These are phyloP conservation scores for Russula brevipes DNA, from an alignment of 768 basidiomycete genomes.

Conservation along the genomic window DNA sequence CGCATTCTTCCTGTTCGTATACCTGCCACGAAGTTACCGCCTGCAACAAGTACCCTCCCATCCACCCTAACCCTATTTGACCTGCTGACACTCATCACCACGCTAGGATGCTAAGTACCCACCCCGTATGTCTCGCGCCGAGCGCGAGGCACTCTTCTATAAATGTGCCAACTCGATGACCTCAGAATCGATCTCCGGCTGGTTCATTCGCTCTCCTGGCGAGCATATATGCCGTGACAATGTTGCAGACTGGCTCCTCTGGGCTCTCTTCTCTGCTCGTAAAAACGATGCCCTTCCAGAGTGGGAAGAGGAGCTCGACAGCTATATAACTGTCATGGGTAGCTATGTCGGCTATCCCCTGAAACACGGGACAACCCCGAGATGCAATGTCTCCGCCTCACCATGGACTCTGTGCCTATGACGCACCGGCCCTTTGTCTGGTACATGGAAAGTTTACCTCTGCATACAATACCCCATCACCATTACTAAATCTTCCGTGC, in stretches of 20 bases:
- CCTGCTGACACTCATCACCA: background rate
- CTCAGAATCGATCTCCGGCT: conserved; percentile 40
- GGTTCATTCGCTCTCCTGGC: conserved; percentile 43
- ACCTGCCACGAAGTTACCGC: conserved; percentile 41
- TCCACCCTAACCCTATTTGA: background rate
- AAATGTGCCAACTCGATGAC: conserved; percentile 35
- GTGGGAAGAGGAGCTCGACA: conserved; percentile 49
- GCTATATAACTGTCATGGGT: conserved; percentile 43
- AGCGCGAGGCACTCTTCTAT: conserved; percentile 46
- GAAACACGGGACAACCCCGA: conserved; percentile 37
- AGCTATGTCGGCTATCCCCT: conserved; percentile 38
- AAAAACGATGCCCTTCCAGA: conserved; percentile 31
- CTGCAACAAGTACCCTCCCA: conserved; percentile 45
- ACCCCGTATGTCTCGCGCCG: conserved; percentile 36
- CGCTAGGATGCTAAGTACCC: conserved; percentile 33
- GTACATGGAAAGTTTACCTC: conserved; percentile 45
- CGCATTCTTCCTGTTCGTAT: conserved; percentile 46
- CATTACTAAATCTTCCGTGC: background rate
- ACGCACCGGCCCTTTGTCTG: conserved; percentile 58
- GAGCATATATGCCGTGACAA: conserved; percentile 42
- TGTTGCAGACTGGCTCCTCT: conserved; percentile 56
- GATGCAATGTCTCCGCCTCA: conserved; percentile 45
- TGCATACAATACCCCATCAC: background rate
- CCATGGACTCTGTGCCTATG: conserved; percentile 52
- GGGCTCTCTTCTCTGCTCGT: conserved; percentile 52